Percentiles rank a stretch among this genome's conserved stretches.
Evolutionary conservation across 2,329 filamentous ascomycete species (phyloP).

Genomic region (Talaromyces sp.): DNA sequence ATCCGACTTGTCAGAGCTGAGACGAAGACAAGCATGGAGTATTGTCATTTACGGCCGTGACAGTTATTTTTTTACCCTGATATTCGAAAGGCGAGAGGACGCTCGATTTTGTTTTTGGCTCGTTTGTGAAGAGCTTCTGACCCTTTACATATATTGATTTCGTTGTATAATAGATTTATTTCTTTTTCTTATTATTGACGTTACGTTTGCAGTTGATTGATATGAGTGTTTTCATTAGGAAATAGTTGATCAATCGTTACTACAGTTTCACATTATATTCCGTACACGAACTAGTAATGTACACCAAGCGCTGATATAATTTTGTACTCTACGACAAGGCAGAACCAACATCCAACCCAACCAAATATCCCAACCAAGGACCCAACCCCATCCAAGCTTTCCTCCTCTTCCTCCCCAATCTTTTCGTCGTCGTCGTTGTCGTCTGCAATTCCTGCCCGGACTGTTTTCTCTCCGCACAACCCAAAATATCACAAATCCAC

Average conservation of each 20-base stretch:
- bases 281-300: too few species aligned
- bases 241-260: neutral
- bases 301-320: neutral
- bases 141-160: slow-evolving; percentile 10
- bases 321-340: too few species aligned
- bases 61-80: neutral
- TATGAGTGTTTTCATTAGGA: neutral
- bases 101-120: neutral
- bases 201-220: neutral
- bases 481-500: slow-evolving; percentile 15
- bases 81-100: neutral
- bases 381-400: slow-evolving; percentile 16
- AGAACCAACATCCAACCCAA: slow-evolving; percentile 7
- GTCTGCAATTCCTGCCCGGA: neutral
- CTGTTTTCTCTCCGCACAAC: neutral
- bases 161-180: slow-evolving; percentile 18
- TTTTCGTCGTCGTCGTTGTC: too few species aligned
- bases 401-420: neutral
- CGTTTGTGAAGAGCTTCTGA: too few species aligned
- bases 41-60: slow-evolving; percentile 5
- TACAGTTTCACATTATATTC: too few species aligned
- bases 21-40: neutral
- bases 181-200: slow-evolving; percentile 15
- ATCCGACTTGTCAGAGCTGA: neutral
- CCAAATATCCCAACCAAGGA: slow-evolving; percentile 13